These are phyloP conservation scores for Metarhizium robertsii DNA, from an alignment of 2,329 filamentous ascomycete genomes.

Conservation along the genomic window DNA sequence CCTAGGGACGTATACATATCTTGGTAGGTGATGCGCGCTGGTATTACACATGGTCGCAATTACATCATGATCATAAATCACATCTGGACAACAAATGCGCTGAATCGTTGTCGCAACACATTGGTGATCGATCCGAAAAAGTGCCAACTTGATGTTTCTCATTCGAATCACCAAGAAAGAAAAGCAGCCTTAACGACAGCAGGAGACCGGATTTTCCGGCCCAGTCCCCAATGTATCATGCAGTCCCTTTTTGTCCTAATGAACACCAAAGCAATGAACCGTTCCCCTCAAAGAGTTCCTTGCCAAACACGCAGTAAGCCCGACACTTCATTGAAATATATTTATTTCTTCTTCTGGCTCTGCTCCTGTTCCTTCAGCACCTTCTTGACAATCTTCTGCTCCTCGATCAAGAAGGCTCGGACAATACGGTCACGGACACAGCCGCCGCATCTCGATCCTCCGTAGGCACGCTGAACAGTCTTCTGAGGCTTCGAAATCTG, in stretches of 20 bases:
- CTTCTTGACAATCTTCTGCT: slow-evolving; percentile 99
- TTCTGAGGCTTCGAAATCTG: slow-evolving; percentile 98
- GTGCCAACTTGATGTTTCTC: slow-evolving; percentile 30
- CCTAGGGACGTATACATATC: too few relatives aligned
- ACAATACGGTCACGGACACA: slow-evolving; percentile 98
- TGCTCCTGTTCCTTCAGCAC: slow-evolving; percentile 97
- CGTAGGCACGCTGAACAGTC: slow-evolving; percentile 97
- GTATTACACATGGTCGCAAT: neutral
- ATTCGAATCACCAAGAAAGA: slow-evolving; percentile 37
- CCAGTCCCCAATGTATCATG: slow-evolving; percentile 33
- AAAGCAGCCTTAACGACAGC: slow-evolving; percentile 34
- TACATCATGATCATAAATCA: neutral
- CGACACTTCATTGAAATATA: slow-evolving; percentile 21
- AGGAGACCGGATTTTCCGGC: slow-evolving; percentile 31
- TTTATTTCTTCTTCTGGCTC: slow-evolving; percentile 61
- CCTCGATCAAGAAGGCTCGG: slow-evolving; percentile 97
- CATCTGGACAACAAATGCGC: neutral
- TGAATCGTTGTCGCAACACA: neutral
- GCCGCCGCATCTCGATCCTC: slow-evolving; percentile 95
- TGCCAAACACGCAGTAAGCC: slow-evolving; percentile 25
- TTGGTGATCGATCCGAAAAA: slow-evolving; percentile 2
- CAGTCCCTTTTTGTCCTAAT: slow-evolving; percentile 39
- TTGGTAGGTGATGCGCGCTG: neutral
- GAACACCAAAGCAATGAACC: slow-evolving; percentile 47
- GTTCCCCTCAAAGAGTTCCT: slow-evolving; percentile 23